A percentile compares a stretch with the other conserved stretches of the same genome.
Evolutionary conservation across 345 rosid genomes (phyloP).

Genomic region (Heritiera littoralis): DNA sequence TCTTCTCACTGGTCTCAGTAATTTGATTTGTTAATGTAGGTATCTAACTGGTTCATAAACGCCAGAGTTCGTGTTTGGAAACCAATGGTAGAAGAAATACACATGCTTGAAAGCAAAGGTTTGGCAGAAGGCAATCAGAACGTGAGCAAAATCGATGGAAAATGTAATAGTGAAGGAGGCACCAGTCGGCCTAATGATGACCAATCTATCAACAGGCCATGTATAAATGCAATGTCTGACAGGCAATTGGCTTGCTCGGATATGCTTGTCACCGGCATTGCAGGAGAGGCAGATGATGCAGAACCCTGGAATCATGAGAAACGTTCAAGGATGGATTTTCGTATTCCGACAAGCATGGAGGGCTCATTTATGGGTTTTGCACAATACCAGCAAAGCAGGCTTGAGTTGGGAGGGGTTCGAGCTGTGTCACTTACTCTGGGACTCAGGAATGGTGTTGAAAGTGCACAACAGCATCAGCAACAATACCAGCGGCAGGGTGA

Average conservation of each 20-base stretch:
- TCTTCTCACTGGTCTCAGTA: not conserved
- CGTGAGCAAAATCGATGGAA: conserved; percentile 22
- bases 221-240: conserved; percentile 15
- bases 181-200: conserved; percentile 27
- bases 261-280: conserved; percentile 16
- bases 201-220: conserved; percentile 27
- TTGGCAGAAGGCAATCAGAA: conserved; percentile 30
- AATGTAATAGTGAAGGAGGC: conserved; percentile 26
- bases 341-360: conserved; percentile 34
- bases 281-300: conserved; percentile 13
- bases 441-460: conserved; percentile 54
- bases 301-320: conserved; percentile 47
- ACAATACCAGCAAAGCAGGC: conserved; percentile 39
- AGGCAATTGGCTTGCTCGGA: conserved; percentile 31
- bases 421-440: conserved; percentile 61
- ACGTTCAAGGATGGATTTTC: conserved; percentile 41
- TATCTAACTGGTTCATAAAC: conserved; percentile 70
- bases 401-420: conserved; percentile 43
- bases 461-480: conserved; percentile 40
- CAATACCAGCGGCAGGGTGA: conserved; percentile 38
- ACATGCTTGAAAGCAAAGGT: conserved; percentile 54
- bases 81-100: conserved; percentile 70
- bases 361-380: conserved; percentile 42
- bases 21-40: conserved; percentile 34
- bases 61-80: conserved; percentile 68